Base-by-base conservation (phyloP, 345 rosid species). In the Orychophragmus violaceus region DNA sequence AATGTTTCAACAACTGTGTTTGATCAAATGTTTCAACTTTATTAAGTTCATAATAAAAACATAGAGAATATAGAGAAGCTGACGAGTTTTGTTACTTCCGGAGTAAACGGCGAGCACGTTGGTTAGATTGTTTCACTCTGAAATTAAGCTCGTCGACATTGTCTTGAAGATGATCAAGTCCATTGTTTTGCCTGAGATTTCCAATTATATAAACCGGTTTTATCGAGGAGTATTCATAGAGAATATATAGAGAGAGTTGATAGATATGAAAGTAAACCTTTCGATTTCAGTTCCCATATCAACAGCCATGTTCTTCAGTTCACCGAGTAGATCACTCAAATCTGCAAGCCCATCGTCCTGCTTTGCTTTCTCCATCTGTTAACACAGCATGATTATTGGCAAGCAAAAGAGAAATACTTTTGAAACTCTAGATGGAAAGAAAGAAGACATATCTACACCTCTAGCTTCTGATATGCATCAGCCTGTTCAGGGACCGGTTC, bases 211-310 rank as follows among this genome's bases (percentile, higher is more conserved):
- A 39, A 66, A 32, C 55, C 24, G 66, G 18, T 18, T 74, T 36
- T 3, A 27, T 63, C 3, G 13, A 63, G 27, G 21, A 8, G 24
- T 6, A n/a, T 41, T 35, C 52, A 8, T 3, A 22, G 17, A 21
- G 41, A 35, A 16, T 28, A 22, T 36, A 14, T 2, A 53, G n/a
- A 51, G 16, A 29, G 21, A 29, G 32, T 50, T 16, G 48, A 62
- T 10, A 29, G 33, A 32, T 9, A 16, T 27, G 59, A 17, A 14
- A 57, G 36, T 1, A 22, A 62, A 93, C 98, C 85, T 75, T 59
- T 81, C 89, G 62, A 93, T 81, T 76, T 88, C 98, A 2, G 82
- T 74, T 37, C 97, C 96, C 95, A 93, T 86, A 54, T 85, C 97
- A 13, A 82, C 50, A 12, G 97, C 99, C 97, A 93, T 93, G 24